Conservation (phyloP, 257 asterid genomes). For the Fraxinus anomala region DNA sequence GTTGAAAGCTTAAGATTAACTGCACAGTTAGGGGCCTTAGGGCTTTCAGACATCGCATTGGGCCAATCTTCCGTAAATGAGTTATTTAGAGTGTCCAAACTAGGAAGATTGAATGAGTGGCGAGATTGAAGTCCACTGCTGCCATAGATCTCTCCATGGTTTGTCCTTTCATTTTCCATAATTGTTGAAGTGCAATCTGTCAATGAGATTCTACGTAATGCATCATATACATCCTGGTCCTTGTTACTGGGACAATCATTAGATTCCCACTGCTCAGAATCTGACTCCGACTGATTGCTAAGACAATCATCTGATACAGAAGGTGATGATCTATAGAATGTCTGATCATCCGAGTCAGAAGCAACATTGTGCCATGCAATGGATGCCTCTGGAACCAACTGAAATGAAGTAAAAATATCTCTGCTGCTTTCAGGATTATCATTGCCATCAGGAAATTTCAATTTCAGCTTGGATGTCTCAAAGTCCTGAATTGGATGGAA, state of each 20-base stretch:
- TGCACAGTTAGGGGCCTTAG: conserved; percentile 33
- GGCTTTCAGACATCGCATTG: conserved; percentile 37
- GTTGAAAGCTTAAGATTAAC: conserved; percentile 44
- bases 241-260: conserved; percentile 64
- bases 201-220: conserved; percentile 63
- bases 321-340: conserved; percentile 87
- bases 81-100: conserved; percentile 47
- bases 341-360: conserved; percentile 85
- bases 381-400: conserved; percentile 82
- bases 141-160: conserved; percentile 40
- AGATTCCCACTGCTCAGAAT: conserved; percentile 88
- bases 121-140: conserved; percentile 40
- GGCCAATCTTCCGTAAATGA: conserved; percentile 49
- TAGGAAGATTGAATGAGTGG: conserved; percentile 59
- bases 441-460: conserved; percentile 72
- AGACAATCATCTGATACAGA: conserved; percentile 69
- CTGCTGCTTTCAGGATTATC: conserved; percentile 42
- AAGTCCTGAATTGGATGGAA: conserved; percentile 74
- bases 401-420: conserved; percentile 84
- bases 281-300: conserved; percentile 68
- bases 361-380: conserved; percentile 47
- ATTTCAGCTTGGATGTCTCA: conserved; percentile 69
- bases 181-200: conserved; percentile 57
- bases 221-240: conserved; percentile 70
- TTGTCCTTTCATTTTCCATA: conserved; percentile 35